phyloP scores from a whole-genome alignment of 2,329 filamentous ascomycete species.

The Cordyceps cateniannulata region DNA sequence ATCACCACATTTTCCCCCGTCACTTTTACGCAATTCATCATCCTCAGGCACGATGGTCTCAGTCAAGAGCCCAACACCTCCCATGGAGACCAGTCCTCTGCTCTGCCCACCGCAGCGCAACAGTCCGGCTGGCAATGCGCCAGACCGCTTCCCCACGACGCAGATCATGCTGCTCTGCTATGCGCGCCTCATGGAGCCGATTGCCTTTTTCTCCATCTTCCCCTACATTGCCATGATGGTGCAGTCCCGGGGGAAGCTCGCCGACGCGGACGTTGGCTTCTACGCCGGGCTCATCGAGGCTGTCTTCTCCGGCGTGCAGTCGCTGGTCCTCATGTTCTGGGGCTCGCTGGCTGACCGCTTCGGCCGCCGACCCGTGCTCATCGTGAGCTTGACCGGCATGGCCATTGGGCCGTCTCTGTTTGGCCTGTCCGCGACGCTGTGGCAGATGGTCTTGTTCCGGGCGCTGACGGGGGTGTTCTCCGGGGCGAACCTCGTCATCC shows the following conservation, averaged over 20 bases:
- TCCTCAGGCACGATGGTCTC: background rate
- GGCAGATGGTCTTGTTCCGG: slow-evolving; percentile 68
- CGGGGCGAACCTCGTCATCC: slow-evolving; percentile 66
- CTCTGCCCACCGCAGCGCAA: too few relatives aligned
- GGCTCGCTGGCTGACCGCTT: slow-evolving; percentile 54
- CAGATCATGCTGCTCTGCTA: slow-evolving; percentile 70
- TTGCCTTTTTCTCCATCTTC: slow-evolving; percentile 77
- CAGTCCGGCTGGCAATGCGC: too few relatives aligned
- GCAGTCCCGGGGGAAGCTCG: slow-evolving; percentile 53
- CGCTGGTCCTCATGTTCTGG: slow-evolving; percentile 72
- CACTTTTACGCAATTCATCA: too few relatives aligned
- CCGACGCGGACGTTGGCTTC: slow-evolving; percentile 63
- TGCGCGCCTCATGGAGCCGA: slow-evolving; percentile 64
- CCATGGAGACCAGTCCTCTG: background rate
- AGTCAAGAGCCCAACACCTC: background rate
- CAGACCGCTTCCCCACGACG: slow-evolving; percentile 8
- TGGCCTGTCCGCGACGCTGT: slow-evolving; percentile 57
- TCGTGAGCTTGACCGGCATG: slow-evolving; percentile 60
- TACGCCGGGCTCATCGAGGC: slow-evolving; percentile 71
- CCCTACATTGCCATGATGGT: slow-evolving; percentile 78
- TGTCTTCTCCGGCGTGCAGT: slow-evolving; percentile 68
- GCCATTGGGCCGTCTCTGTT: slow-evolving; percentile 57
- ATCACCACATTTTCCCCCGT: too few relatives aligned
- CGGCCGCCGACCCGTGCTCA: slow-evolving; percentile 67
- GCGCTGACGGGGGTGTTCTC: slow-evolving; percentile 67